A percentile compares a stretch with the other conserved stretches of the same genome.
These are phyloP conservation scores for Lactifluus echinatus DNA, from an alignment of 768 basidiomycete species.

Conservation along the genomic window DNA sequence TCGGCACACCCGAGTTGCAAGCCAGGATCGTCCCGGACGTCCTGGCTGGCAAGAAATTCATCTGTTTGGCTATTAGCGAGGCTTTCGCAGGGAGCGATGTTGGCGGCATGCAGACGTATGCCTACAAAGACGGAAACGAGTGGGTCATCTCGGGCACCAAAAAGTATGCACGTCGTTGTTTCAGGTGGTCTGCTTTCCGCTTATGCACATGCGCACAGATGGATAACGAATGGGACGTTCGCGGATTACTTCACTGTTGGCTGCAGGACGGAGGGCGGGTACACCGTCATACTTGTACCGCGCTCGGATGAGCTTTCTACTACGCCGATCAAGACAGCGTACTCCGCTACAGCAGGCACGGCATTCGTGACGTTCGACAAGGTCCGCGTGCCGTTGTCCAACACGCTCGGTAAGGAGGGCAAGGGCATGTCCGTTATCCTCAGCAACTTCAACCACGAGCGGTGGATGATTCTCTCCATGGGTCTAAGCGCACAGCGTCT, in stretches of 20 bases:
- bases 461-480: conserved; percentile 76
- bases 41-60: conserved; percentile 70
- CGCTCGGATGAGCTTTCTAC: conserved; percentile 69
- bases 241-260: conserved; percentile 80
- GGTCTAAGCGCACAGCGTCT: conserved; percentile 69
- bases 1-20: conserved; percentile 66
- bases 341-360: conserved; percentile 88
- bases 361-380: conserved; percentile 78
- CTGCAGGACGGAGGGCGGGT: conserved; percentile 65
- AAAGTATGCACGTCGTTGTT: conserved; percentile 42
- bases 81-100: conserved; percentile 91
- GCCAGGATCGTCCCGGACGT: conserved; percentile 65
- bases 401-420: conserved; percentile 83
- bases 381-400: conserved; percentile 70
- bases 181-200: not conserved
- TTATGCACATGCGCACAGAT: conserved; percentile 35
- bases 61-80: conserved; percentile 87
- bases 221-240: conserved; percentile 86
- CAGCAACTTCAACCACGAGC: conserved; percentile 84
- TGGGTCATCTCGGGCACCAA: conserved; percentile 93
- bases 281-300: conserved; percentile 67
- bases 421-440: conserved; percentile 77
- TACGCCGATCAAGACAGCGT: conserved; percentile 85
- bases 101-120: conserved; percentile 75
- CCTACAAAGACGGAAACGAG: conserved; percentile 72